Evolutionary conservation across 177 flowering plant genomes (phyloP).

Genomic region (Vitis hybrid): DNA sequence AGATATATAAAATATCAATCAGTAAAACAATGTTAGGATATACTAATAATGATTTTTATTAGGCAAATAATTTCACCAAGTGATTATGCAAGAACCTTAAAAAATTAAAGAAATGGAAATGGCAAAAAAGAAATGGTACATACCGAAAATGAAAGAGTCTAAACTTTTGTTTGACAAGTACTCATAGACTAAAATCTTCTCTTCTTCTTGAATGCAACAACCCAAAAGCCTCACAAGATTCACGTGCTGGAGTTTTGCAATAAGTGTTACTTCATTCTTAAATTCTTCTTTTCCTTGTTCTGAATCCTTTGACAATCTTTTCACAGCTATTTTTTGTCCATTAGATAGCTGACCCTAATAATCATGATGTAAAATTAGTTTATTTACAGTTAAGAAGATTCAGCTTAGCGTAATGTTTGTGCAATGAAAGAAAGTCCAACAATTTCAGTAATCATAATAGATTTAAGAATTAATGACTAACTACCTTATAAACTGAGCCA

Average conservation of each 20-base stretch:
- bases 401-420: no score
- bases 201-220: slow-evolving; percentile 38
- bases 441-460: no score
- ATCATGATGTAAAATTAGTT: no score
- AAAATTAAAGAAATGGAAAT: not conserved
- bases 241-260: slow-evolving; percentile 56
- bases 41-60: no score
- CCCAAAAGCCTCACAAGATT: slow-evolving; percentile 54
- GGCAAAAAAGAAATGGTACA: not conserved
- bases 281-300: slow-evolving; percentile 23
- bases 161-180: slow-evolving; percentile 54
- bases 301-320: slow-evolving; percentile 22
- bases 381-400: no score
- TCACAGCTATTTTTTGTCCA: slow-evolving; percentile 53
- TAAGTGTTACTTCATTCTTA: slow-evolving; percentile 42
- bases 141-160: slow-evolving; percentile 46
- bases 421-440: no score
- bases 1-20: not conserved
- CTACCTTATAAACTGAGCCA: no score
- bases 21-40: no score
- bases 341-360: slow-evolving; percentile 34
- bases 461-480: no score
- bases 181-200: slow-evolving; percentile 53
- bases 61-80: no score
- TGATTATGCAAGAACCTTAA: no score